Evolutionary conservation across 352 stramenopile genomes (phyloP).

Genomic region (Phytopythium kandeliae): DNA sequence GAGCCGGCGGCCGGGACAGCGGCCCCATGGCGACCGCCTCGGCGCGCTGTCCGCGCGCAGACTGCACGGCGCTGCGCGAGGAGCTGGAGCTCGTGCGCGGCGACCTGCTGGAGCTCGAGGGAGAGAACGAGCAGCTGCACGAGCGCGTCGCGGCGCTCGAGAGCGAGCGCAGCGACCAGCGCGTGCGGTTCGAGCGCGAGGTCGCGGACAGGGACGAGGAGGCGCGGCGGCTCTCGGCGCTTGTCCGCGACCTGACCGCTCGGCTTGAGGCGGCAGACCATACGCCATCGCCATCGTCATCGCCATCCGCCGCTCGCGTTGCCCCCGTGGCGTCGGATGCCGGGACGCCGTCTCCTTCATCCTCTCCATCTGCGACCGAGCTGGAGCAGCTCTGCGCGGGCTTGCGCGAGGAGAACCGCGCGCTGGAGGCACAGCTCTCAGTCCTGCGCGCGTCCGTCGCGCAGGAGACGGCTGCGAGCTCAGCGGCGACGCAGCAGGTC

Average conservation of each 20-base stretch:
- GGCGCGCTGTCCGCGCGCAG: constrained; percentile 33
- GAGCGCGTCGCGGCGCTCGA: constrained; percentile 40
- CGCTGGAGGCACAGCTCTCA: constrained; percentile 26
- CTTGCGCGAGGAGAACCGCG: constrained; percentile 32
- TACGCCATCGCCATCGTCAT: too few relatives aligned
- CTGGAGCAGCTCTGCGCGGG: constrained; percentile 11
- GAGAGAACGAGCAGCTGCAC: constrained; percentile 64
- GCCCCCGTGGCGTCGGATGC: too few relatives aligned
- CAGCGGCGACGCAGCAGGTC: constrained; percentile 27
- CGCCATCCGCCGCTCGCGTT: constrained; percentile 3
- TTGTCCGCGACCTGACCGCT: constrained; percentile 10
- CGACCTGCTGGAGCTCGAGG: constrained; percentile 55
- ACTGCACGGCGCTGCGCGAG: constrained; percentile 61
- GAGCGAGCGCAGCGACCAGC: constrained; percentile 14
- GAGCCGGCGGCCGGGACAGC: not conserved
- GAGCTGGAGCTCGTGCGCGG: constrained; percentile 54
- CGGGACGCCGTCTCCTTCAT: too few relatives aligned
- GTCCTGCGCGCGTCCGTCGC: constrained; percentile 28
- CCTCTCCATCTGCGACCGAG: not conserved
- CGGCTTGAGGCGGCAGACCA: constrained; percentile 8
- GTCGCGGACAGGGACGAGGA: constrained; percentile 22
- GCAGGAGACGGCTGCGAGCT: constrained; percentile 25
- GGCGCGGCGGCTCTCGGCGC: constrained; percentile 14
- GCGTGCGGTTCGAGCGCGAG: constrained; percentile 8
- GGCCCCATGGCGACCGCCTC: constrained; percentile 12